A percentile compares a stretch with the other conserved stretches of the same genome.
phyloP scores from a whole-genome alignment of 1,139 yeast genomes.

The Candida neerlandica region DNA sequence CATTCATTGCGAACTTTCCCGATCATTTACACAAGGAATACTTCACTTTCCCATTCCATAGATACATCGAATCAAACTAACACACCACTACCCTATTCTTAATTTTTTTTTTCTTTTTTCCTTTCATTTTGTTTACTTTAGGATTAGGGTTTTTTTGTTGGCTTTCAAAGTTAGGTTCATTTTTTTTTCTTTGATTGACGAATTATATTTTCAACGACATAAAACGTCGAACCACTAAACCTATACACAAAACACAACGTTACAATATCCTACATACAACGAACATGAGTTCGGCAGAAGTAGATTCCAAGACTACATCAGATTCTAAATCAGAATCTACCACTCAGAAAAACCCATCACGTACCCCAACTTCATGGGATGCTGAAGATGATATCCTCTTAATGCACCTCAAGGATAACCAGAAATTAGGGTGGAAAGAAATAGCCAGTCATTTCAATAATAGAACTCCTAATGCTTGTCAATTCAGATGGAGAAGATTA shows the following conservation, averaged over 20 bases:
- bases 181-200: slow-evolving; percentile 5
- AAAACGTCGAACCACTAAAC: no score
- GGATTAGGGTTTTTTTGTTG: background rate
- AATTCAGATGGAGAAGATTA: slow-evolving; percentile 76
- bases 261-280: background rate
- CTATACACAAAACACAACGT: background rate
- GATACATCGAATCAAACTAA: no score
- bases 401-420: slow-evolving; percentile 70
- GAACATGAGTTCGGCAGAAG: slow-evolving; percentile 11
- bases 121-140: background rate
- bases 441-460: slow-evolving; percentile 69
- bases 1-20: background rate
- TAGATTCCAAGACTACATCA: slow-evolving; percentile 8
- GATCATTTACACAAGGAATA: background rate
- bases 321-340: slow-evolving; percentile 8
- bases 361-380: slow-evolving; percentile 76
- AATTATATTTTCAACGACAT: background rate
- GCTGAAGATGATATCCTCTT: slow-evolving; percentile 69
- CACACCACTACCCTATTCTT: background rate
- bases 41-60: no score
- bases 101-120: background rate
- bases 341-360: slow-evolving; percentile 24
- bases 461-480: slow-evolving; percentile 79
- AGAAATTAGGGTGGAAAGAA: slow-evolving; percentile 77
- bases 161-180: background rate